Evolutionary conservation across 2,329 filamentous ascomycete species (phyloP).

Genomic region (Penicillium sp.): DNA sequence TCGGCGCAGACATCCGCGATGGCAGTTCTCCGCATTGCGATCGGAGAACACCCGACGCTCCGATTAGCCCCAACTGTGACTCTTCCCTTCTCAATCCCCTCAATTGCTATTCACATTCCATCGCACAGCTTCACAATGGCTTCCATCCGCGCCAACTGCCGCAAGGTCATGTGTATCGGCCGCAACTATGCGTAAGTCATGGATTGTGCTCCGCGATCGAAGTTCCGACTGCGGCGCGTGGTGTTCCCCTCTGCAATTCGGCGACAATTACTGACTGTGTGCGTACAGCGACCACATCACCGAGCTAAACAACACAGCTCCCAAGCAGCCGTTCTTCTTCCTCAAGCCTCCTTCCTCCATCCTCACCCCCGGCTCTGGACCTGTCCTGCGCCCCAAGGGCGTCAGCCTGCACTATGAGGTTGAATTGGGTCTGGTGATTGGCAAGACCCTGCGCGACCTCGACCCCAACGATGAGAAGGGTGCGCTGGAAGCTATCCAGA

Average conservation of each 20-base stretch:
- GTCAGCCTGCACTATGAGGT: slow-evolving; percentile 92
- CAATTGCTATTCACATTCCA: background rate
- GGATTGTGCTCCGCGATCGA: slow-evolving; percentile 29
- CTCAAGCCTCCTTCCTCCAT: slow-evolving; percentile 90
- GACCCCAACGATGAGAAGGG: slow-evolving; percentile 70
- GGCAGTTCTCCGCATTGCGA: slow-evolving; percentile 28
- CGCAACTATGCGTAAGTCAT: slow-evolving; percentile 85
- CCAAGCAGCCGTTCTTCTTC: slow-evolving; percentile 99
- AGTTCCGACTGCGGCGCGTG: background rate
- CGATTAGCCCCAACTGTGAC: background rate
- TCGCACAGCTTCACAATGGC: slow-evolving; percentile 38
- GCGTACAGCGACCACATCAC: slow-evolving; percentile 77
- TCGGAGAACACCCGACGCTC: slow-evolving; percentile 20
- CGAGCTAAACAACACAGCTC: slow-evolving; percentile 82
- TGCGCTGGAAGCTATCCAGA: slow-evolving; percentile 80
- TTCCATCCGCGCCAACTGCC: slow-evolving; percentile 53
- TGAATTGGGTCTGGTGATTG: slow-evolving; percentile 86
- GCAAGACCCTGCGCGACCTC: slow-evolving; percentile 75
- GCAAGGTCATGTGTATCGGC: slow-evolving; percentile 89
- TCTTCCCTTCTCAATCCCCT: background rate
- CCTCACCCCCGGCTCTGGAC: slow-evolving; percentile 73
- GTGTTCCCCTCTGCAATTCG: background rate
- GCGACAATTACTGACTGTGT: slow-evolving; percentile 2
- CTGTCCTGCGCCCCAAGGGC: slow-evolving; percentile 78
- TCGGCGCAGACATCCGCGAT: slow-evolving; percentile 3